Evolutionary conservation across 805 yeast species (phyloP).

Genomic region (Wickerhamomyces canadensis): DNA sequence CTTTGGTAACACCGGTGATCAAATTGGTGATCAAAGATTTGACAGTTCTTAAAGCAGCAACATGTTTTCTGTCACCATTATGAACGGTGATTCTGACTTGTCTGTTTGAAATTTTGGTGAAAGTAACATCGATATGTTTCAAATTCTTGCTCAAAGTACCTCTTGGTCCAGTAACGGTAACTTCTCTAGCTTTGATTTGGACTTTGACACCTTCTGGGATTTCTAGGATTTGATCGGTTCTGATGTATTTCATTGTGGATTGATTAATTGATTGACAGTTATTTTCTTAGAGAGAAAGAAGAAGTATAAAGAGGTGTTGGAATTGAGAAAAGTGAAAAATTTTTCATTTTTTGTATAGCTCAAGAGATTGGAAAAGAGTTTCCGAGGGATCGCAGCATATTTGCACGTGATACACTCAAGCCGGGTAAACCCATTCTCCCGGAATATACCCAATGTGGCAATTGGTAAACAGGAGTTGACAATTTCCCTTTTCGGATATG

Average conservation of each 20-base stretch:
- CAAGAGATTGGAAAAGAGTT: too few species aligned
- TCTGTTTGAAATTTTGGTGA: slow-evolving; percentile 67
- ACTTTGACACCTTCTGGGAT: slow-evolving; percentile 92
- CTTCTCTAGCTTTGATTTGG: slow-evolving; percentile 82
- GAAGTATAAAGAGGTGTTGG: background rate
- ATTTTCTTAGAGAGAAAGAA: background rate
- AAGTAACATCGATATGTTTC: slow-evolving; percentile 92
- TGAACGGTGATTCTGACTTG: slow-evolving; percentile 86
- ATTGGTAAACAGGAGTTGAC: too few species aligned
- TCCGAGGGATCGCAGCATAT: too few species aligned
- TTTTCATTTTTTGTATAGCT: too few species aligned
- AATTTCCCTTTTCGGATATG: too few species aligned
- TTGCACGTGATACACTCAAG: too few species aligned
- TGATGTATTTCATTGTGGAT: slow-evolving; percentile 69
- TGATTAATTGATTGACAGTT: too few species aligned
- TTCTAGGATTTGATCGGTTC: slow-evolving; percentile 76
- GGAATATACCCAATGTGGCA: too few species aligned
- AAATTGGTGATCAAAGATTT: slow-evolving; percentile 91
- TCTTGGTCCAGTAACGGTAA: slow-evolving; percentile 96
- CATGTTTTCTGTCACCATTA: slow-evolving; percentile 99
- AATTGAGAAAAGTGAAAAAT: too few species aligned
- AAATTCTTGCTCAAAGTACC: slow-evolving; percentile 88
- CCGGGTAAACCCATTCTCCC: too few species aligned
- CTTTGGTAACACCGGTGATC: slow-evolving; percentile 98
- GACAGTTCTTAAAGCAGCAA: slow-evolving; percentile 98